Evolutionary conservation across 2,329 filamentous ascomycete species (phyloP), one percentile per base, ranked within the genome.

Genomic region (Fusarium sp.): DNA sequence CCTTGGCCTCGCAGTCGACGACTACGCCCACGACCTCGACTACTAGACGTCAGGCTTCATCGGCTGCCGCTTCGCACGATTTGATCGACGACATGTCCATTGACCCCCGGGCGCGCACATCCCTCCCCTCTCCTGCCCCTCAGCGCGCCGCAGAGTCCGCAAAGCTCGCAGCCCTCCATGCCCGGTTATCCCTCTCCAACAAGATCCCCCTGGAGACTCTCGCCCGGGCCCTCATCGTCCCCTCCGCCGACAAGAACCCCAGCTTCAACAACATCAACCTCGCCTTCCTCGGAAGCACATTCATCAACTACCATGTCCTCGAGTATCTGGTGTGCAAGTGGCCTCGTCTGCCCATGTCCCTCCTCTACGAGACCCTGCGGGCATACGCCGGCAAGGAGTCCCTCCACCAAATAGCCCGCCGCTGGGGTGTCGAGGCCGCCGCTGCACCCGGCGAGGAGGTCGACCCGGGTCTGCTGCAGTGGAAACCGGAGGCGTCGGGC

Each of bases 351-450:
- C 96, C 96, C 62, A 93, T 96, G 88, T 84, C 89, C n/a, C 92
- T 99, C 65, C 85, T 98, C 61, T 97, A 94, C 84, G 91, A 95
- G 62, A 93, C 94, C 35, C 92, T 97, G 86, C 92, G 93, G 78
- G 95, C 94, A 55, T 98, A 94, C 81, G 89, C 92, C 55, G 96
- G 96, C 6, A 88, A 90, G 7, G 90, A 91, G 74, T 91, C 95
- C 1, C 87, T 98, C 55, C 86, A 92, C 60, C 87, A 91, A 22
- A 89, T 98, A 74, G 91, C 93, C 17, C 86, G 88, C 71, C 93
- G 96, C 84, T 99, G 96, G 96, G 96, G 96, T 84, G 91, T 98
- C 17, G 96, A 98, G 81, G 85, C 87, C 49, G 96, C 94, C n/a
- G 94, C 93, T 12, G 92, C 91, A 22, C 96, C 96, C 1, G 96